Conservation (phyloP, 225 moss, liverwort and hornwort genomes). For the Sphagnum tenellum region DNA sequence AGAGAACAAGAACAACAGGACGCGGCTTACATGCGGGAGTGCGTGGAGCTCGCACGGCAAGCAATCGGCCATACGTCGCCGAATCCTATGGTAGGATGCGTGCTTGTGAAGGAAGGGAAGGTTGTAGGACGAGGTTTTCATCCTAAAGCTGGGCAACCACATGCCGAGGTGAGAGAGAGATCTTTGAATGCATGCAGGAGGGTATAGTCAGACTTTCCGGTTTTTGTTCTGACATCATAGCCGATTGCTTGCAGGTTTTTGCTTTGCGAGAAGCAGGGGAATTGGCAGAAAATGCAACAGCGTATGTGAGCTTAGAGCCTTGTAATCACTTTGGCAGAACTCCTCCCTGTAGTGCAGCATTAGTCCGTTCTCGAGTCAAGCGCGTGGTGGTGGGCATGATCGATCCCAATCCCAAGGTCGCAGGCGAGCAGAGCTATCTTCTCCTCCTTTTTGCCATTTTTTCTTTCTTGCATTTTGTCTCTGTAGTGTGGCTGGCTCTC, state of each 20-base stretch:
- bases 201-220: no score
- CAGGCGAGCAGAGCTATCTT: constrained; percentile 26
- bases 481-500: no score
- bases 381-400: constrained; percentile 83
- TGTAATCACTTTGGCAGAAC: constrained; percentile 93
- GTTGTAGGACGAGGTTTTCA: constrained; percentile 86
- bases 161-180: constrained; percentile 62
- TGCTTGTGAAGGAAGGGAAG: constrained; percentile 77
- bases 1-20: constrained; percentile 13
- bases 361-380: constrained; percentile 66
- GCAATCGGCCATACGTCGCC: constrained; percentile 82
- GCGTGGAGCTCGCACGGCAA: constrained; percentile 69
- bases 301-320: constrained; percentile 91
- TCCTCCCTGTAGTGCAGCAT: constrained; percentile 86
- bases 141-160: constrained; percentile 94
- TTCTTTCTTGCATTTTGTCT: no score
- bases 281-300: constrained; percentile 71
- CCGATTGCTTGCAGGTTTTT: constrained; percentile 49
- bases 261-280: constrained; percentile 83
- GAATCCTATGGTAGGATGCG: constrained; percentile 92
- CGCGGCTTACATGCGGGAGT: constrained; percentile 72
- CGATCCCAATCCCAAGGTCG: constrained; percentile 86
- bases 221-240: no score
- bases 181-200: no score
- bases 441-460: no score